phyloP scores from a whole-genome alignment of 306 rosid genomes.

The Abrus precatorius region DNA sequence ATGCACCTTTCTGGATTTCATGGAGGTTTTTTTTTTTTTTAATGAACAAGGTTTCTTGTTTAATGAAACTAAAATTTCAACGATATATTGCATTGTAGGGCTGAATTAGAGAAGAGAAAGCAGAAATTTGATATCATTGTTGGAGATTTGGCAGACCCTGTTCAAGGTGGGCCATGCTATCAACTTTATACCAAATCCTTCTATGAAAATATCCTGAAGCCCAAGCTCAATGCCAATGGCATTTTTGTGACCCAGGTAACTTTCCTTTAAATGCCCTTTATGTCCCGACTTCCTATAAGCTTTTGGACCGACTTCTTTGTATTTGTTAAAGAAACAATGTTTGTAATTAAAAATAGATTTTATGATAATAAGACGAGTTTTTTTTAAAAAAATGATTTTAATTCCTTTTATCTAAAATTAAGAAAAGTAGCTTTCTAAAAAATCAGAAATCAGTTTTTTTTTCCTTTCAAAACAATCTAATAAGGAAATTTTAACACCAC shows the following conservation, averaged over 20 bases:
- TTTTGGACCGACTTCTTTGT: not conserved
- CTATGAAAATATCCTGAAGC: constrained; percentile 70
- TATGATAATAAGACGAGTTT: not conserved
- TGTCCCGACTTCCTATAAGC: not conserved
- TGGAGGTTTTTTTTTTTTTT: not conserved
- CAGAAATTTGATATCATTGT: constrained; percentile 73
- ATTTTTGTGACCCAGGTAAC: constrained; percentile 86
- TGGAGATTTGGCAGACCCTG: constrained; percentile 87
- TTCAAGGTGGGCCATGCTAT: constrained; percentile 85
- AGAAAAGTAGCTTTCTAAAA: not conserved
- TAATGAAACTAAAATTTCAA: not conserved
- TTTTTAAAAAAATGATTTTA: not conserved
- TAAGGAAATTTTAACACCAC: no score
- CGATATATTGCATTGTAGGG: constrained; percentile 53
- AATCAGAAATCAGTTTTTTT: no score
- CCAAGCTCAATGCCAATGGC: constrained; percentile 76
- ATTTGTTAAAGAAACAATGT: not conserved
- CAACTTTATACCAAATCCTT: constrained; percentile 87
- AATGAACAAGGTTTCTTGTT: not conserved
- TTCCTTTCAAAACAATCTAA: no score
- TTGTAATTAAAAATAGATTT: not conserved
- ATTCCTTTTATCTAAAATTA: not conserved
- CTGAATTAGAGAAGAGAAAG: constrained; percentile 65
- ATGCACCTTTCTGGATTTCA: no score
- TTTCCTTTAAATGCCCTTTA: not conserved